These are phyloP conservation scores for Colletotrichum higginsianum DNA, from an alignment of 2,329 filamentous ascomycete genomes.

Conservation along the genomic window DNA sequence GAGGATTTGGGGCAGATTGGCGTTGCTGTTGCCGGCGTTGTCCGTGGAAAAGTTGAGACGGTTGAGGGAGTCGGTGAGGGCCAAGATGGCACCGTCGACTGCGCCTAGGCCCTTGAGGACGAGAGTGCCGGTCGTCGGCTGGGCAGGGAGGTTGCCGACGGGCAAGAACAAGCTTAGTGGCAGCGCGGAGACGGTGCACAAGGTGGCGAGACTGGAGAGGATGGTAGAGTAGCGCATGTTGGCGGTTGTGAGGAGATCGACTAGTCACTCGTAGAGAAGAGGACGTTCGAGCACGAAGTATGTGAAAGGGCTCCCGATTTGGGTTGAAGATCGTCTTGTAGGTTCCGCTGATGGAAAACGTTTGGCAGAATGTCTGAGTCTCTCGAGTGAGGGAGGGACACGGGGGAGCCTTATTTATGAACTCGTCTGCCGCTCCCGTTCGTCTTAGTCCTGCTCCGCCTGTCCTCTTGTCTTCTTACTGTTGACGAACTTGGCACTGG, in stretches of 20 bases:
- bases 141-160: slow-evolving; percentile 16
- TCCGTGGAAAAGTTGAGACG: neutral
- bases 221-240: slow-evolving; percentile 1
- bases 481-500: slow-evolving; percentile 11
- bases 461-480: neutral
- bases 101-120: neutral
- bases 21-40: neutral
- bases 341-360: neutral
- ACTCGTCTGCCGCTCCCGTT: neutral
- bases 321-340: neutral
- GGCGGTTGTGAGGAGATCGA: neutral
- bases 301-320: too few relatives aligned
- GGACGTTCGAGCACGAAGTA: neutral
- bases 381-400: neutral
- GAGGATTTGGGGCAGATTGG: neutral
- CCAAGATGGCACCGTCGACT: neutral
- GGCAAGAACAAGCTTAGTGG: neutral
- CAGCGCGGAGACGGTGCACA: neutral
- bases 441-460: too few relatives aligned
- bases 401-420: neutral
- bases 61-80: neutral
- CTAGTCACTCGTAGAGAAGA: neutral
- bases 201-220: neutral
- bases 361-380: neutral
- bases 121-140: neutral